Percentiles rank a stretch among this genome's conserved stretches.
Evolutionary conservation across 306 rosid genomes (phyloP).

Genomic region (Neltuma alba): DNA sequence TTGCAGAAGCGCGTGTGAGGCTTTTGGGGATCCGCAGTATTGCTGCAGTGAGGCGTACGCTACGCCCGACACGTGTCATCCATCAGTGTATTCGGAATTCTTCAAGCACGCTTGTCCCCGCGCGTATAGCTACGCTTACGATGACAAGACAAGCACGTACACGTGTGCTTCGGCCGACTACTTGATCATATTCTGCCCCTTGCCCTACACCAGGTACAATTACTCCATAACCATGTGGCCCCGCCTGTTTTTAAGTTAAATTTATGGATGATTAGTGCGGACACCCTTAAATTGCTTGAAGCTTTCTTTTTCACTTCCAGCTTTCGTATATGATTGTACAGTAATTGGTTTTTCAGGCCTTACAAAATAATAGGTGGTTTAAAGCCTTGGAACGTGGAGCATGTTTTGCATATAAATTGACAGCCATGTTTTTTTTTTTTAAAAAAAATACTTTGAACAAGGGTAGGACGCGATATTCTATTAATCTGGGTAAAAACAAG

Average conservation of each 20-base stretch:
- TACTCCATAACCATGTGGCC: constrained; percentile 4
- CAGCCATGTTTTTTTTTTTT: background rate
- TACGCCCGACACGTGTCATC: constrained; percentile 87
- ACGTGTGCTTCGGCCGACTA: constrained; percentile 87
- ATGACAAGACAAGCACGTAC: constrained; percentile 88
- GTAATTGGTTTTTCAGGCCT: background rate
- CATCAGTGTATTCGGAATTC: constrained; percentile 58
- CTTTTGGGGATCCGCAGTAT: constrained; percentile 78
- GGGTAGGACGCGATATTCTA: background rate
- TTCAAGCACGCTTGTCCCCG: constrained; percentile 93
- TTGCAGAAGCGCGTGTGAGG: constrained; percentile 96
- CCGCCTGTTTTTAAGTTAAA: background rate
- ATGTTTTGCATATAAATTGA: constrained; percentile 15
- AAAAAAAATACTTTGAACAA: background rate
- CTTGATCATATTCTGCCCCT: constrained; percentile 77
- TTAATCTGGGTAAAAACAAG: background rate
- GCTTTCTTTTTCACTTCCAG: background rate
- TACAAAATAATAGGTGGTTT: background rate
- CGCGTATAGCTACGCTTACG: constrained; percentile 97
- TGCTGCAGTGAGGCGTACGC: constrained; percentile 82
- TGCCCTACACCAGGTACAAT: constrained; percentile 79
- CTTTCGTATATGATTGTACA: background rate
- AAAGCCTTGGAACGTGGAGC: constrained; percentile 16
- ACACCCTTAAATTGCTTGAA: background rate
- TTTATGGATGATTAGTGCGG: background rate